Percentiles rank a stretch among this genome's conserved stretches.
Evolutionary conservation across 2,329 filamentous ascomycete species (phyloP).

Genomic region (Hypoxylon sp.): DNA sequence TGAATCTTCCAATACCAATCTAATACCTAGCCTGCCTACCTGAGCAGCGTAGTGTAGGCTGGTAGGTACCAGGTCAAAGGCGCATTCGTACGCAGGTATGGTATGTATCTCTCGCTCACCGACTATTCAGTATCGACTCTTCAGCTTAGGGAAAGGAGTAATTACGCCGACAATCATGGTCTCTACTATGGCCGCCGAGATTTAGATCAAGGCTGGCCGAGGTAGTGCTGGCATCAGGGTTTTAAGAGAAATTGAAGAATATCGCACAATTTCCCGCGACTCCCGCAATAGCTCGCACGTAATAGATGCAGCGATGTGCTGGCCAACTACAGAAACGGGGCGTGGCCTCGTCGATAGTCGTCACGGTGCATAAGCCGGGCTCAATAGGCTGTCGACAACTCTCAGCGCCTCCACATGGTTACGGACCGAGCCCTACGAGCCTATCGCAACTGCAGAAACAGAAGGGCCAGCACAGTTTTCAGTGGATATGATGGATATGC

Average conservation of each 20-base stretch:
- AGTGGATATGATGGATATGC: slow-evolving; percentile 34
- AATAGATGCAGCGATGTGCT: slow-evolving; percentile 57
- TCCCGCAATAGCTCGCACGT: slow-evolving; percentile 25
- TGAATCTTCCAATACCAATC: slow-evolving; percentile 18
- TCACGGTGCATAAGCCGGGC: slow-evolving; percentile 53
- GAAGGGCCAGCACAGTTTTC: slow-evolving; percentile 62
- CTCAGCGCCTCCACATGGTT: slow-evolving; percentile 54
- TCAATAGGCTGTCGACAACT: slow-evolving; percentile 60
- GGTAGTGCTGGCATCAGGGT: slow-evolving; percentile 36
- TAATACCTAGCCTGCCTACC: slow-evolving; percentile 16
- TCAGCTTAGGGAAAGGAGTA: slow-evolving; percentile 21
- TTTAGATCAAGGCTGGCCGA: slow-evolving; percentile 33
- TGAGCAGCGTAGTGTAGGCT: neutral
- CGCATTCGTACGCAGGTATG: neutral
- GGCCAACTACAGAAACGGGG: slow-evolving; percentile 43
- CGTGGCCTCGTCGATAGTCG: slow-evolving; percentile 43
- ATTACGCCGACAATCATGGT: slow-evolving; percentile 32
- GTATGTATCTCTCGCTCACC: slow-evolving; percentile 30
- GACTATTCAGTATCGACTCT: slow-evolving; percentile 25
- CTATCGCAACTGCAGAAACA: slow-evolving; percentile 58
- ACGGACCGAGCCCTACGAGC: slow-evolving; percentile 55
- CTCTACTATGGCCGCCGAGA: slow-evolving; percentile 33
- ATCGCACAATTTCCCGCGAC: slow-evolving; percentile 37
- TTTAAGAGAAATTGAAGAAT: slow-evolving; percentile 34
- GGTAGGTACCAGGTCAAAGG: slow-evolving; percentile 5